Evolutionary conservation across 768 basidiomycete genomes (phyloP).

Genomic region (Pholiota molesta): DNA sequence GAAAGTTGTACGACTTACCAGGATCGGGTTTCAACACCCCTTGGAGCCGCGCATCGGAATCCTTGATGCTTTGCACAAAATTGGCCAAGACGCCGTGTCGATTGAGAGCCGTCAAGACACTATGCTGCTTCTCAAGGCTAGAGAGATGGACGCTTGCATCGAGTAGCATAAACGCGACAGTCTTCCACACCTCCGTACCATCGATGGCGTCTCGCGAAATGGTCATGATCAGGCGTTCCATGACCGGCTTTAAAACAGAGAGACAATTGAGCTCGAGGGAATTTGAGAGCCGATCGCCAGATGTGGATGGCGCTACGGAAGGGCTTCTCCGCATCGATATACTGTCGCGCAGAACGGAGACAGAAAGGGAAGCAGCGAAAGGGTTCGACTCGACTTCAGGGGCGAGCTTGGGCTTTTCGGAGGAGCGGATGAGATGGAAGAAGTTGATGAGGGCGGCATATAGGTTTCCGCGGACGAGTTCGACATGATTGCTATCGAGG

Average conservation of each 20-base stretch:
- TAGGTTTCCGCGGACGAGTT: conserved; percentile 92
- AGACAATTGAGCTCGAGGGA: conserved; percentile 67
- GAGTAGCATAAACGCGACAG: conserved; percentile 89
- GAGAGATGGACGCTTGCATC: conserved; percentile 80
- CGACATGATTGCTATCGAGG: conserved; percentile 74
- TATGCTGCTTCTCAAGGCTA: conserved; percentile 67
- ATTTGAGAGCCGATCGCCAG: conserved; percentile 22
- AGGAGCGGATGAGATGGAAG: conserved; percentile 68
- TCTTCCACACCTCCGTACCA: conserved; percentile 96
- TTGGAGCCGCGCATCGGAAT: conserved; percentile 74
- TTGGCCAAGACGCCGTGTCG: conserved; percentile 79
- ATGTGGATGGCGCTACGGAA: conserved; percentile 31
- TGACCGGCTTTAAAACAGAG: conserved; percentile 61
- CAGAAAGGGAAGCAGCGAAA: conserved; percentile 33
- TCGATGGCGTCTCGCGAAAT: conserved; percentile 92
- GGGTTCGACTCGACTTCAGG: conserved; percentile 24
- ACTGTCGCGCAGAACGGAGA: conserved; percentile 47
- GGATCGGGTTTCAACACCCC: conserved; percentile 87
- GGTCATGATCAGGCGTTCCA: conserved; percentile 73
- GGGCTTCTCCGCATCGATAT: conserved; percentile 40
- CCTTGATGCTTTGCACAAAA: conserved; percentile 84
- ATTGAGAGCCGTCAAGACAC: conserved; percentile 58
- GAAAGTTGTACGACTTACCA: conserved; percentile 49
- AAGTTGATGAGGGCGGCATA: conserved; percentile 92
- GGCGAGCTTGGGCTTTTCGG: conserved; percentile 24